Base-by-base conservation (phyloP, 305 asterid genomes). In the Fraxinus floribunda region DNA sequence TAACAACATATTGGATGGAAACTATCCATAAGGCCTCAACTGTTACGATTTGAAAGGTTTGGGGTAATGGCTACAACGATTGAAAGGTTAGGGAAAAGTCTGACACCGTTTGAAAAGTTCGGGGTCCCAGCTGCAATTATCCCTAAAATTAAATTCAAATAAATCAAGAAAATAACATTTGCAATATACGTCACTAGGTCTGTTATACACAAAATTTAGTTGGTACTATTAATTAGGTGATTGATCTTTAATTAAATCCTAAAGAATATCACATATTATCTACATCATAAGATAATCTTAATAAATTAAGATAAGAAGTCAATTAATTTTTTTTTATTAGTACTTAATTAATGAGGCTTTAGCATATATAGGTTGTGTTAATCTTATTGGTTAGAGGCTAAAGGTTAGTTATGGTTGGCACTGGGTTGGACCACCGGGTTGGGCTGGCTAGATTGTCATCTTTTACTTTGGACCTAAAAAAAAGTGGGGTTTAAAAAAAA, bases 341-440 rank as follows among this genome's bases (percentile, higher is more conserved):
- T 64, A 30, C 7, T 64, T 77, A 16, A 76, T 49, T 44, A 70
- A 26, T 49, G 20, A 30, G 80, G 32, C 22, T n/a, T 66, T 66
- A 24, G 3, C 7, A 64, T 2, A 22, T 68, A 55, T 81, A 73
- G 16, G 16, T 6, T 38, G 10, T 36, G 55, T 76, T 41, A 66
- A 78, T 76, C 81, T 79, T 2, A 72, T 49, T 68, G 5, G 78
- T 66, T 66, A 78, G 76, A 66, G 83, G 82, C 29, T 70, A 72
- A 39, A 73, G 79, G 84, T 68, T 85, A 44, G 82, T 75, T 75
- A 80, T 66, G 86, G 83, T 81, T 83, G 88, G 85, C 76, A 84
- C 64, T 84, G 90, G 86, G 82, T 88, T 86, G 88, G 91, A 85
- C 82, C 79, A 78, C 49, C 20, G 13, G 18, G 78, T 41, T 85